Conservation (phyloP, 2,329 filamentous ascomycete genomes). For the Exophiala spinifera region DNA sequence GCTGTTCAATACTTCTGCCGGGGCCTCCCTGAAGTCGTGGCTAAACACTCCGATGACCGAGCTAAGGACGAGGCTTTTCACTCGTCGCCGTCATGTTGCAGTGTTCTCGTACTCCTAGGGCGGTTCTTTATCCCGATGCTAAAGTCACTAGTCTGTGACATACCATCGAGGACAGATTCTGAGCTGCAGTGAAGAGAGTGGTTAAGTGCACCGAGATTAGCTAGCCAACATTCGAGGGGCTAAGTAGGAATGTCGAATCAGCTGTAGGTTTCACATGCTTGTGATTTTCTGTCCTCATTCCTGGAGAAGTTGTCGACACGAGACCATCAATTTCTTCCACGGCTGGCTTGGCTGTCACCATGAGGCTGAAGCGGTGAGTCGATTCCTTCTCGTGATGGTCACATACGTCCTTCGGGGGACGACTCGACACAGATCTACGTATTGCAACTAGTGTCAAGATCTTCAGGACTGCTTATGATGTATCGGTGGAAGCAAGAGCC, state of each 20-base stretch:
- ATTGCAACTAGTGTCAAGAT: too few relatives aligned
- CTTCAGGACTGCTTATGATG: too few relatives aligned
- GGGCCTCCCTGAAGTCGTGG: background rate
- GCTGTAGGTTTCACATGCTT: slow-evolving; percentile 4
- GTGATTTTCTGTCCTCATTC: background rate
- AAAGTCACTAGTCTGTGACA: background rate
- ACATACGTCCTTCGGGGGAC: too few relatives aligned
- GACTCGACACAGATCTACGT: too few relatives aligned
- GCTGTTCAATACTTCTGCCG: background rate
- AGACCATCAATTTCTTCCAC: too few relatives aligned
- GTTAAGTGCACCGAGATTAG: background rate
- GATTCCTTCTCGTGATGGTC: too few relatives aligned
- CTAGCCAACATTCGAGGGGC: background rate
- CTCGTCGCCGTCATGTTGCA: background rate
- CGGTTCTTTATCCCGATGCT: too few relatives aligned
- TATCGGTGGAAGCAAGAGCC: too few relatives aligned
- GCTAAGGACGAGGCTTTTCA: background rate
- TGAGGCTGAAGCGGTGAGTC: too few relatives aligned
- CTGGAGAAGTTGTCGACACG: too few relatives aligned
- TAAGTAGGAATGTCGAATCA: background rate
- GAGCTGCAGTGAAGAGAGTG: slow-evolving; percentile 2
- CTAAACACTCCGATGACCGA: background rate
- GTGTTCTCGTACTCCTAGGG: too few relatives aligned
- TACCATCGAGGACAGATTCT: background rate
- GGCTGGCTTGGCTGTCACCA: too few relatives aligned